phyloP scores from a whole-genome alignment of 192 early-diverging fungal genomes.

The Globomyces pollinis-pini region DNA sequence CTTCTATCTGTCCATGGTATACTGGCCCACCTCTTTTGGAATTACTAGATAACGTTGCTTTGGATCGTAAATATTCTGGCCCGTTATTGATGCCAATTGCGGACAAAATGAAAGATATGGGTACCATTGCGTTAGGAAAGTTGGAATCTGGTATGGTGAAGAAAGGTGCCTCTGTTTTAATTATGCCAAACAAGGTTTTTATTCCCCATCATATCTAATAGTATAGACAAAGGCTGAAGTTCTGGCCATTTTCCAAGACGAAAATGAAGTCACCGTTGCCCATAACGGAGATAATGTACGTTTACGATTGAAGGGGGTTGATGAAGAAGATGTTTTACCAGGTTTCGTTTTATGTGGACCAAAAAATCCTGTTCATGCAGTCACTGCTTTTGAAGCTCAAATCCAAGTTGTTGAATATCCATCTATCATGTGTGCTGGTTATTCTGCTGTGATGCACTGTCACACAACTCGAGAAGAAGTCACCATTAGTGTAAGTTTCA shows the following conservation, averaged over 20 bases:
- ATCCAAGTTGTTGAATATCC: constrained; percentile 87
- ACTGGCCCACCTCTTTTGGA: constrained; percentile 84
- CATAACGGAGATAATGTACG: constrained; percentile 91
- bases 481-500: constrained; percentile 48
- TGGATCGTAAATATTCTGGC: constrained; percentile 81
- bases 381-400: constrained; percentile 77
- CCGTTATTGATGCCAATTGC: constrained; percentile 91
- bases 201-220: too few species aligned
- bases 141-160: constrained; percentile 87
- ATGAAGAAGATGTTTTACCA: constrained; percentile 83
- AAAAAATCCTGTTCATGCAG: constrained; percentile 70
- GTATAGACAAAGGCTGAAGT: constrained; percentile 61
- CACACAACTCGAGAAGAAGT: constrained; percentile 88
- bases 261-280: constrained; percentile 66
- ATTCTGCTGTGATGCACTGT: constrained; percentile 85
- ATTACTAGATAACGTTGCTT: constrained; percentile 72
- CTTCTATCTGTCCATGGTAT: constrained; percentile 59
- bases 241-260: constrained; percentile 72
- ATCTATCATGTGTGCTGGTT: constrained; percentile 95
- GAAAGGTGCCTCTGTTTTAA: constrained; percentile 74
- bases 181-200: constrained; percentile 89
- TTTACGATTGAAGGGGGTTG: constrained; percentile 78
- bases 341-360: constrained; percentile 83
- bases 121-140: constrained; percentile 91
- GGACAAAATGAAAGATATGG: constrained; percentile 98